Conservation (phyloP, 345 rosid genomes). For the Populus euphratica region DNA sequence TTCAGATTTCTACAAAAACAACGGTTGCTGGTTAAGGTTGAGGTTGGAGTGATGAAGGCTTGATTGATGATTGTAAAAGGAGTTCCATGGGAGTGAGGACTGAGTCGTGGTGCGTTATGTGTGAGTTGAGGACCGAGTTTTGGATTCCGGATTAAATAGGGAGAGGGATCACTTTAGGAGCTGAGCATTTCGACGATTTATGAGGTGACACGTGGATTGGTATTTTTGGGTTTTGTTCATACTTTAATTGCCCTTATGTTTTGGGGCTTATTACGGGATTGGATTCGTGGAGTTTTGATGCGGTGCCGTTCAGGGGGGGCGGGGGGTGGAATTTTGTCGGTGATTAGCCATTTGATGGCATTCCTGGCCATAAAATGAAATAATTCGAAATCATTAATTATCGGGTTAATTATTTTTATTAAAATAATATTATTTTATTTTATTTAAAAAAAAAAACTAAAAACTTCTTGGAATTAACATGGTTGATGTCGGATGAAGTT, state of each 20-base stretch:
- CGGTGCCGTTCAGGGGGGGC: background rate
- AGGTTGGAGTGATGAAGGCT: background rate
- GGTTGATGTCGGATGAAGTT: too few relatives aligned
- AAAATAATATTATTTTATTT: too few relatives aligned
- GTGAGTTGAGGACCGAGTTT: background rate
- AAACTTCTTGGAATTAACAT: too few relatives aligned
- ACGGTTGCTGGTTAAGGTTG: slow-evolving; percentile 6
- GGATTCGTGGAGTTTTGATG: background rate
- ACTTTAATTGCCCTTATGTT: background rate
- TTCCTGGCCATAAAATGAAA: background rate
- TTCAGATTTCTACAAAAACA: slow-evolving; percentile 22
- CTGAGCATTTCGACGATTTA: slow-evolving; percentile 13
- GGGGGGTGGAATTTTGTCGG: too few relatives aligned
- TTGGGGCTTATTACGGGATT: too few relatives aligned
- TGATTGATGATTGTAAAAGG: background rate
- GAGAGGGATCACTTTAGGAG: slow-evolving; percentile 17
- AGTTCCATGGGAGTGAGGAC: background rate
- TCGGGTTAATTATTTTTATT: too few relatives aligned
- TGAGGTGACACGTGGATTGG: slow-evolving; percentile 19
- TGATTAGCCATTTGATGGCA: background rate
- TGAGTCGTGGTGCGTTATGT: background rate
- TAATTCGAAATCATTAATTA: too few relatives aligned
- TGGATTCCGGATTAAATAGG: background rate
- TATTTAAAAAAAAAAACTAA: too few relatives aligned
- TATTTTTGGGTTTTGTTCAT: background rate